Conservation (phyloP, 495 filamentous ascomycete genomes). For the Neurospora sp. region DNA sequence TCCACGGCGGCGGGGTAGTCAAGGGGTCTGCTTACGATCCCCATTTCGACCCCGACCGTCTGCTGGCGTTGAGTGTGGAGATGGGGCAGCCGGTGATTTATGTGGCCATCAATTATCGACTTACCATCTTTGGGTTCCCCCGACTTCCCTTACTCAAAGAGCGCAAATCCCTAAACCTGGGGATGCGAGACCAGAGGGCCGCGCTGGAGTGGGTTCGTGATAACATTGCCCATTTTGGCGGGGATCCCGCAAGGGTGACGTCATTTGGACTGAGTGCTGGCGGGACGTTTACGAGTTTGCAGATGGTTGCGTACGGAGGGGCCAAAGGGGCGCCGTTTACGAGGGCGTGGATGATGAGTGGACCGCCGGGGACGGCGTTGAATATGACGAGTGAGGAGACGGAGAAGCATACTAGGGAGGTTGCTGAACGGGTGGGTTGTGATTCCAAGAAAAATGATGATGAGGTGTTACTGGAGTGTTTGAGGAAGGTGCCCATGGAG, state of each 20-base stretch:
- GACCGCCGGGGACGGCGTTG: slow-evolving; percentile 30
- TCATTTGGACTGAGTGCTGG: slow-evolving; percentile 7
- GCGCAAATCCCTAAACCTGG: slow-evolving; percentile 18
- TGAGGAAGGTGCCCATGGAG: slow-evolving; percentile 21
- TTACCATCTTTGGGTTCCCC: slow-evolving; percentile 12
- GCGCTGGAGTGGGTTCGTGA: slow-evolving; percentile 27
- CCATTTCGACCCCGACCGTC: slow-evolving; percentile 23
- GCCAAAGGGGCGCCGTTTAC: slow-evolving; percentile 21
- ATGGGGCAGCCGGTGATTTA: slow-evolving; percentile 25
- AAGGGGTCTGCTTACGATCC: slow-evolving; percentile 28
- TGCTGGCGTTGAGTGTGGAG: slow-evolving; percentile 27
- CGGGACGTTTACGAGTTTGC: slow-evolving; percentile 20
- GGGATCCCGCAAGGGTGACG: slow-evolving; percentile 22
- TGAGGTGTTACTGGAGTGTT: slow-evolving; percentile 18
- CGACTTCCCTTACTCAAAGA: background rate
- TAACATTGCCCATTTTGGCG: slow-evolving; percentile 43
- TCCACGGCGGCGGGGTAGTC: slow-evolving; percentile 30
- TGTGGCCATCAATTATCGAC: slow-evolving; percentile 21
- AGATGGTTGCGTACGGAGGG: slow-evolving; percentile 25
- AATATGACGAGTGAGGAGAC: slow-evolving; percentile 29
- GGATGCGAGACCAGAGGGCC: slow-evolving; percentile 20
- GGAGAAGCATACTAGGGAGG: slow-evolving; percentile 22
- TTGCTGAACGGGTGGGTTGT: slow-evolving; percentile 17
- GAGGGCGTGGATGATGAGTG: slow-evolving; percentile 32
- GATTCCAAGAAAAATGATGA: slow-evolving; percentile 1